Base-by-base conservation (phyloP, 192 early-diverging fungal genomes). In the Podila epicladia region DNA sequence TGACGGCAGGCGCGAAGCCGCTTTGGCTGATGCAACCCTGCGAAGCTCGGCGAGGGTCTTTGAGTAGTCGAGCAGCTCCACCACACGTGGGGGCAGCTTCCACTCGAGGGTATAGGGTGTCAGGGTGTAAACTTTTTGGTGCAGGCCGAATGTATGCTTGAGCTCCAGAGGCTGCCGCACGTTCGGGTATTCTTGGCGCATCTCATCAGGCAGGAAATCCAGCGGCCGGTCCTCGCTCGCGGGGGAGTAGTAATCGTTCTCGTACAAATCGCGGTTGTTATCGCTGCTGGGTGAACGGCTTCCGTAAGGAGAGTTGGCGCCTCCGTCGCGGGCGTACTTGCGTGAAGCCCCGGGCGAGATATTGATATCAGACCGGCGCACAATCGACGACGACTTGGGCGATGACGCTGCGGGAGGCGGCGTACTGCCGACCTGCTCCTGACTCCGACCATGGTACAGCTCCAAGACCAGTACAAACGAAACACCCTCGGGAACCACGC, bases 81-180 rank as follows among this genome's bases (percentile, higher is more conserved):
- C 29, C 5, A 80, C 66, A 6, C 71, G 50, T 3, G n/a, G 55
- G 1, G 77, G 77, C 20, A 80, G 68, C 62, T 64, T 62, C 77
- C 77, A 80, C 66, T 80, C 62, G 33, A 80, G 71, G 1, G 71
- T 80, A 48, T 80, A 80, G 19, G 77, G 77, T 8, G 77, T 80
- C 28, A 69, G 20, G 24, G 61, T 51, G 33, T 80, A 80, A 48
- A 80, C 77, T n/a, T 80, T 80, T 61, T 80, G 77, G 24, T 80
- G 61, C 28, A 80, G 48, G n/a, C 77, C 77, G n/a, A 80, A 73
- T 0, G 77, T 80, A 37, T 80, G 77, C 20, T 80, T 55, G 31
- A 80, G 67, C 12, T 60, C 67, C 12, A 80, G 67, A 17, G 71
- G 66, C 15, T n/a, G 60, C 22, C 64, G 53, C 26, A 66, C 67